Base-by-base conservation (phyloP, 305 asterid species). In the Fraxinus sp. region DNA sequence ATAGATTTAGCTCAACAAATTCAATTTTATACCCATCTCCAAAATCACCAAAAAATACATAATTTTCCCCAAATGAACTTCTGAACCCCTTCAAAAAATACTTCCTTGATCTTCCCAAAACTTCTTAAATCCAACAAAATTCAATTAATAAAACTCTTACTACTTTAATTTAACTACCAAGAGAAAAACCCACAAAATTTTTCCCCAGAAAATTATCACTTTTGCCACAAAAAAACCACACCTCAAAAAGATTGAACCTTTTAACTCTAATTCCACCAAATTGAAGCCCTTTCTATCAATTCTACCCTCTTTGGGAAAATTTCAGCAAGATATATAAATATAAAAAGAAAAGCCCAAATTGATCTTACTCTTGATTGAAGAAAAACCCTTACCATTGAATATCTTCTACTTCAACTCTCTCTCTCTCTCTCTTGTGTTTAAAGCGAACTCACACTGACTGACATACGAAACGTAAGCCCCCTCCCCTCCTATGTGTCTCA, bases 141-240 rank as follows among this genome's bases (percentile, higher is more conserved):
- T 71, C 59, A 78, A 59, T 46, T 68, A 32, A 22, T 5, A 26
- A 22, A 66, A 30, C 1, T 66, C 52, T 20, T 80, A 83, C 78
- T 36, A 3, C 46, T 79, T 77, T 74, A 83, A 59, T 68, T n/a
- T 75, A 71, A 79, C 46, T 24, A 32, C 75, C 8, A 6, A 59
- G 4, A 20, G 55, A 7, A 59, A 59, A 59, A 59, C 30, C 70
- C 70, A 59, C 28, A 59, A 57, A 0, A 5, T 57, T 57, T 39
- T 39, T 39, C 11, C 24, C 13, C 70, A 59, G 28, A 18, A 59
- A 59, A 59, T 20, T 59, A 11, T 59, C 30, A 5, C 11, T n/a
- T 20, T 59, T 7, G 28, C 30, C 70, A 59, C 28, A 18, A 18
- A 2, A 59, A 18, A 18, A 59, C 13, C 10, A 20, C 28, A 59